A percentile compares a stretch with the other conserved stretches of the same genome.
phyloP scores from a whole-genome alignment of 164 flowering plant genomes.

The Sextonia rubra region DNA sequence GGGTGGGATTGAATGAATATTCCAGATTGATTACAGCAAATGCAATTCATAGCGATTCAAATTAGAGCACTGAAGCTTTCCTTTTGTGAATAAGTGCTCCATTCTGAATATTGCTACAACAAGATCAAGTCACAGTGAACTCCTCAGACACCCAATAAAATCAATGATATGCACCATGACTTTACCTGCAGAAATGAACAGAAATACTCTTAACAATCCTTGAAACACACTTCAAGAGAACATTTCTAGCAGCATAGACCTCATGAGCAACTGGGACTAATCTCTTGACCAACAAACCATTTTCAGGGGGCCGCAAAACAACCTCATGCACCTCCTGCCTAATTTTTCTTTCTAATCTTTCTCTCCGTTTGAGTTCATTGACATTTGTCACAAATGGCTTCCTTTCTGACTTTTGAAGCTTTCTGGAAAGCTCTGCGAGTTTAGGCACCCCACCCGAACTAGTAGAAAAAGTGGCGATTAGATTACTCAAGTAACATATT shows the following conservation, averaged over 20 bases:
- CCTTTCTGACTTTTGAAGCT: slow-evolving; percentile 36
- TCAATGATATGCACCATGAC: not conserved
- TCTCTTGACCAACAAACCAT: slow-evolving; percentile 54
- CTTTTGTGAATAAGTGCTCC: not conserved
- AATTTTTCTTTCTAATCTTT: slow-evolving; percentile 34
- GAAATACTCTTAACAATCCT: slow-evolving; percentile 29
- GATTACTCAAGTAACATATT: not conserved
- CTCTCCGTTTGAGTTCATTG: slow-evolving; percentile 51
- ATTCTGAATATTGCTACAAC: not conserved
- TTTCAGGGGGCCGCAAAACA: slow-evolving; percentile 42
- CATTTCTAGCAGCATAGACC: slow-evolving; percentile 42
- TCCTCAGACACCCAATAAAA: slow-evolving; percentile 3
- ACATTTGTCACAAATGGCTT: slow-evolving; percentile 46
- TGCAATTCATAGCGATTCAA: too few relatives aligned
- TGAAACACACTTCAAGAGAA: slow-evolving; percentile 39
- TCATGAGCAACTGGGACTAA: slow-evolving; percentile 53
- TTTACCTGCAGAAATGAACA: slow-evolving; percentile 52
- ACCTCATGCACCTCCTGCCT: slow-evolving; percentile 35
- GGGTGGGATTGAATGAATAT: too few relatives aligned
- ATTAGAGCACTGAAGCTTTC: too few relatives aligned
- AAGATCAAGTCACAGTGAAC: not conserved
- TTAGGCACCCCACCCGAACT: slow-evolving; percentile 3
- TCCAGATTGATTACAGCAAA: too few relatives aligned
- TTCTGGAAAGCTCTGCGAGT: slow-evolving; percentile 33
- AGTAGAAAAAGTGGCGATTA: slow-evolving; percentile 18